Base-by-base conservation (phyloP, 352 stramenopile species). In the Pythium angustatum region DNA sequence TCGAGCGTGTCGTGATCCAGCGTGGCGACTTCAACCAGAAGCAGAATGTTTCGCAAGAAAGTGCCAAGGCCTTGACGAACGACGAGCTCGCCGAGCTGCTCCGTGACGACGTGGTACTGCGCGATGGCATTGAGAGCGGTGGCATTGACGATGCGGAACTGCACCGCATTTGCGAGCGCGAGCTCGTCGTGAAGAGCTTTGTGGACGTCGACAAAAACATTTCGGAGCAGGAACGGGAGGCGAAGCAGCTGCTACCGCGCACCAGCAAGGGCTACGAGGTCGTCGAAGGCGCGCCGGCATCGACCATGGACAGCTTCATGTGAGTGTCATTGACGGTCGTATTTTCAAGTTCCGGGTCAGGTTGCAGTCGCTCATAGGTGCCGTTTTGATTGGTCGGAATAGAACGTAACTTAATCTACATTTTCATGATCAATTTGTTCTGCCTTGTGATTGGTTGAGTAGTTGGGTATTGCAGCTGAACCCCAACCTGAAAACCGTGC, bases 1-100 rank as follows among this genome's bases (percentile, higher is more conserved):
- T 97, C 12, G 88, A 96, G 66, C 85, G 87, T 26, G 84, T 94
- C 21, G 82, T 96, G 36, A 94, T 97, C 51, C 91, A 95, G 54
- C 78, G 87, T 22, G 88, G 88, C 27, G 78, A 89, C 40, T 96
- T 94, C 60, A 92, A 88, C 62, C 73, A 87, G 54, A 62, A 79
- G 64, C 71, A 56, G 36, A 62, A 73, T 27, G 47, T 62, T 1
- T 58, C 45, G 7, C 41, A 72, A n/a, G 64, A 69, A 27, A 76
- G 64, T 8, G 59, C 43, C 26, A 75, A 77, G 31, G 77, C 74
- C 22, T 61, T 94, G 15, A 94, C 84, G 7, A 90, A 89, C 52
- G 75, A 81, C 24, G 86, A 94, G 52, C 73, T 96, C 8, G 79
- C 91, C 12, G 74, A 83, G 53, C 72, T 94, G 31, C 67, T 96